Base-by-base conservation (phyloP, 164 flowering plant species). In the Kingdonia uniflora region DNA sequence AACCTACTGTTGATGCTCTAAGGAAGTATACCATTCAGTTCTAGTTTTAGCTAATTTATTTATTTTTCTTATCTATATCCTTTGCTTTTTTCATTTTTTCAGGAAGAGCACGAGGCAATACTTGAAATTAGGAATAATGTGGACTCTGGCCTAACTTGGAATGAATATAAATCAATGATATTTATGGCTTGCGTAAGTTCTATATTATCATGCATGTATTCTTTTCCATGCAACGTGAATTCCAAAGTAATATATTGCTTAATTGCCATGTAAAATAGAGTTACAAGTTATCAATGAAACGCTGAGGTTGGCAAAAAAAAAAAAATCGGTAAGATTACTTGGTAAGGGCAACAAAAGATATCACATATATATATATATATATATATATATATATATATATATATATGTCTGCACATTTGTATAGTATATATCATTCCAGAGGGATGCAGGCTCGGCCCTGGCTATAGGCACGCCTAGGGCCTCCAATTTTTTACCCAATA, bases 381-480 rank as follows among this genome's bases (percentile, higher is more conserved):
- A 20, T 19, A 45, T 42, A 19, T 6, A 35, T 29, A 45, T 58
- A 5, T 26, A 13, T 42, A 37, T 24, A 16, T 14, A 25, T 5
- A 1, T 1, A 55, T 24, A 20, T 23, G 33, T 39, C 16, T 22
- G 50, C 50, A 43, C 48, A 29, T 49, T 49, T 33, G 52, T 69
- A 66, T 82, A 90, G 97, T 73, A 41, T 75, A 79, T 57, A 90
- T 95, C 40, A 90, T 90, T 61, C 97, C 94, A 63, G 82, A 80
- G 51, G 94, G 91, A 39, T 86, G 95, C n/a, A n/a, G n/a, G n/a
- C n/a, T n/a, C n/a, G n/a, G n/a, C n/a, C n/a, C n/a, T n/a, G n/a
- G n/a, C n/a, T n/a, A n/a, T n/a, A n/a, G n/a, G n/a, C n/a, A n/a
- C n/a, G n/a, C n/a, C n/a, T n/a, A n/a, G n/a, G n/a, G n/a, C n/a